phyloP scores from a whole-genome alignment of 768 basidiomycete species.

The Cystobasidium onofrii region DNA sequence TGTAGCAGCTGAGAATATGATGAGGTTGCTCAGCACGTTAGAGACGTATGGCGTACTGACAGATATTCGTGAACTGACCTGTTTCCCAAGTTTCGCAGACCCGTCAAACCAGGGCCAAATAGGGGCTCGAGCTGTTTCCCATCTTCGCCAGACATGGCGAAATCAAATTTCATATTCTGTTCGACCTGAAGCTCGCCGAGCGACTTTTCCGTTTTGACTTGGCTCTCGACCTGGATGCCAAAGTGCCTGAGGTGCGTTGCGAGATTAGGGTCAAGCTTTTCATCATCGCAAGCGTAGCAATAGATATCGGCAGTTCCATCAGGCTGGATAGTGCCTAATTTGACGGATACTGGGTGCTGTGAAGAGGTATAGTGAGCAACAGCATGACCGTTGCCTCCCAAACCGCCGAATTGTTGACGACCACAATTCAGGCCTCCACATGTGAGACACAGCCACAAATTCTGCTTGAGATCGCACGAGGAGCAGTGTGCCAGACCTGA shows the following conservation, averaged over 20 bases:
- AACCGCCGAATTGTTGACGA: slow-evolving; percentile 57
- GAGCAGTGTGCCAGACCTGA: slow-evolving; percentile 71
- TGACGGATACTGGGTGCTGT: slow-evolving; percentile 73
- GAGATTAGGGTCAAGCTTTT: slow-evolving; percentile 67
- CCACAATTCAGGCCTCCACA: slow-evolving; percentile 89
- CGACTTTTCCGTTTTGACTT: slow-evolving; percentile 87
- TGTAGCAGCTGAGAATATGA: slow-evolving; percentile 97
- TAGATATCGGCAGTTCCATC: slow-evolving; percentile 80
- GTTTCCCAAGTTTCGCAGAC: slow-evolving; percentile 85
- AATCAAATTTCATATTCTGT: slow-evolving; percentile 89
- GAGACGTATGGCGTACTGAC: no score
- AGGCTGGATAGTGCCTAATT: slow-evolving; percentile 91
- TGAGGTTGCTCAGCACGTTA: no score
- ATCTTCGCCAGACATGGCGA: slow-evolving; percentile 75
- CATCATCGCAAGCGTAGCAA: slow-evolving; percentile 84
- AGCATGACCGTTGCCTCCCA: slow-evolving; percentile 82
- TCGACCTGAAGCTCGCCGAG: slow-evolving; percentile 98
- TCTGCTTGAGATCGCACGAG: slow-evolving; percentile 75
- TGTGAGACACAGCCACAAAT: slow-evolving; percentile 88
- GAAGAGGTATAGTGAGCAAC: slow-evolving; percentile 65
- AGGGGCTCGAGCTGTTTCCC: slow-evolving; percentile 80
- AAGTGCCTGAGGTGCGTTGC: slow-evolving; percentile 66
- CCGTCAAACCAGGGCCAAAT: slow-evolving; percentile 80
- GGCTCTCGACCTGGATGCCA: slow-evolving; percentile 72
- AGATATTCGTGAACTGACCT: slow-evolving; percentile 50